Conservation (phyloP, 192 early-diverging fungal genomes). For the Chytriomyces sp. region DNA sequence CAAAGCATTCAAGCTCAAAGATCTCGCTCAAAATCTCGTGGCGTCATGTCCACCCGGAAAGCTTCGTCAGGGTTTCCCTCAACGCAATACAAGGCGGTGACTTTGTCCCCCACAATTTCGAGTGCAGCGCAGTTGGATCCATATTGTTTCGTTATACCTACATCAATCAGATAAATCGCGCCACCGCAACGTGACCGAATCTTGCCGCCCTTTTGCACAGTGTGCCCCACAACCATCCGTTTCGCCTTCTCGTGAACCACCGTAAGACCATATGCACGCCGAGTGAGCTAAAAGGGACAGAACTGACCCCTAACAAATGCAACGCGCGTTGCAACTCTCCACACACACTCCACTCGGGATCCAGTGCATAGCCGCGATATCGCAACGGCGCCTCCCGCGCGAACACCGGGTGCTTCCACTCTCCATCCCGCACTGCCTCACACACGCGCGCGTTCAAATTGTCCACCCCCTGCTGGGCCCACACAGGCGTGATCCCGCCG, state of each 20-base stretch:
- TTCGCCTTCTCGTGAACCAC: constrained; percentile 47
- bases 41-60: constrained; percentile 15
- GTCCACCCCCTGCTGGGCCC: constrained; percentile 50
- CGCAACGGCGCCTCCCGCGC: constrained; percentile 47
- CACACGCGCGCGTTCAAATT: constrained; percentile 51
- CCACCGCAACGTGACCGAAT: constrained; percentile 66
- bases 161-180: constrained; percentile 69
- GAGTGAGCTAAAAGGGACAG: no score
- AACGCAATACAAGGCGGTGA: constrained; percentile 54
- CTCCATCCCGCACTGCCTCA: constrained; percentile 25
- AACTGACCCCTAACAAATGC: constrained; percentile 39
- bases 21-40: background rate
- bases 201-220: constrained; percentile 36
- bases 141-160: constrained; percentile 70
- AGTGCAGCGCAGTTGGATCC: constrained; percentile 70
- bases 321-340: constrained; percentile 47
- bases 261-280: no score
- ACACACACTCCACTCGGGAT: constrained; percentile 52
- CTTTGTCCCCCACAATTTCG: constrained; percentile 66
- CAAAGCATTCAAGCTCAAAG: no score
- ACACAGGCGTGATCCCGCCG: constrained; percentile 53
- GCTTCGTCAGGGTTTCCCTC: constrained; percentile 25
- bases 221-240: constrained; percentile 66
- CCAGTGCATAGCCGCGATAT: constrained; percentile 65
- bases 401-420: constrained; percentile 38